A percentile compares a stretch with the other conserved stretches of the same genome.
Evolutionary conservation across 352 stramenopile genomes (phyloP).

Genomic region (Globisporangium mamillatum): DNA sequence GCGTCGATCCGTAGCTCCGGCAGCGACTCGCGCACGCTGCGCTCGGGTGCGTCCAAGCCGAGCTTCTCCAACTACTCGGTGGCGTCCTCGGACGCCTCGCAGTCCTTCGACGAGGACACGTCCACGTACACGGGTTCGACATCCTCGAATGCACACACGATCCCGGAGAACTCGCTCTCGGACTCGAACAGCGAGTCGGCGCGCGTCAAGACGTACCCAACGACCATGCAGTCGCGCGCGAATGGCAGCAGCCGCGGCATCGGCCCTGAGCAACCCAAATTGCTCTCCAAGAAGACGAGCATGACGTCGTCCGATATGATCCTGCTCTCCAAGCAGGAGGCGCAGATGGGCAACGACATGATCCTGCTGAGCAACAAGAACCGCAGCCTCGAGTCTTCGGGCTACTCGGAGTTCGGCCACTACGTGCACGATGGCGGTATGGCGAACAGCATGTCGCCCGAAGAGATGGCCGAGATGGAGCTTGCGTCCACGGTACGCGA

Average conservation of each 20-base stretch:
- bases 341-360: slow-evolving; percentile 41
- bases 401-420: slow-evolving; percentile 43
- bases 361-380: slow-evolving; percentile 41
- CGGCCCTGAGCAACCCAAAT: slow-evolving; percentile 21
- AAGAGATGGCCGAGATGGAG: slow-evolving; percentile 57
- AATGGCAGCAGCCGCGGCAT: slow-evolving; percentile 11
- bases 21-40: slow-evolving; percentile 23
- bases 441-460: slow-evolving; percentile 37
- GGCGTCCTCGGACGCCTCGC: slow-evolving; percentile 46
- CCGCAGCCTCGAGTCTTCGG: slow-evolving; percentile 18
- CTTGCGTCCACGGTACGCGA: slow-evolving; percentile 60
- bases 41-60: slow-evolving; percentile 34
- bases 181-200: slow-evolving; percentile 50
- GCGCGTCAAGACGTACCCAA: slow-evolving; percentile 49
- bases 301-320: slow-evolving; percentile 29
- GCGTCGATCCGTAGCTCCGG: slow-evolving; percentile 62
- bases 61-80: slow-evolving; percentile 49
- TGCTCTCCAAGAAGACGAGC: slow-evolving; percentile 18
- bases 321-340: slow-evolving; percentile 20
- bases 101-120: slow-evolving; percentile 50
- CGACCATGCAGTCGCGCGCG: slow-evolving; percentile 8
- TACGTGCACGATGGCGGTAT: slow-evolving; percentile 27
- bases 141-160: slow-evolving; percentile 32
- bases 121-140: slow-evolving; percentile 23
- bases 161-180: slow-evolving; percentile 43